Conservation (phyloP, 331 rosid genomes). For the Spiraea crenata region DNA sequence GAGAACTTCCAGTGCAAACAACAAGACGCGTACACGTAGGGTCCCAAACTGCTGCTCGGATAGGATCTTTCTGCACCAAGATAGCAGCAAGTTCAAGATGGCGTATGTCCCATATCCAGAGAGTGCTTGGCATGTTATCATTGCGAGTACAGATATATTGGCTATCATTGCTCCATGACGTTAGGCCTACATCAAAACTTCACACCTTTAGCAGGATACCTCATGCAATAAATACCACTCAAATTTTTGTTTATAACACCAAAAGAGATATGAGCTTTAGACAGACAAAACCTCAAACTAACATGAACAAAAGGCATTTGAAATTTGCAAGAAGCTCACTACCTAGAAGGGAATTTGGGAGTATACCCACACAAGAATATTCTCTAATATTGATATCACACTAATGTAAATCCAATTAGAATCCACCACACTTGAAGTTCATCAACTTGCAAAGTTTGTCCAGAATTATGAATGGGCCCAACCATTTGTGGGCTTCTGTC, state of each 20-base stretch:
- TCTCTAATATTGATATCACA: not conserved
- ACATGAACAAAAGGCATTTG: not conserved
- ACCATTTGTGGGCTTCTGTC: not conserved
- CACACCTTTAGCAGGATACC: not conserved
- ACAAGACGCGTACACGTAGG: constrained; percentile 77
- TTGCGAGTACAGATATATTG: constrained; percentile 89
- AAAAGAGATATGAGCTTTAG: not conserved
- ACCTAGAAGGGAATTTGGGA: not conserved
- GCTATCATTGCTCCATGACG: constrained; percentile 94
- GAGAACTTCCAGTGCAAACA: constrained; percentile 85
- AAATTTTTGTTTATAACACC: not conserved
- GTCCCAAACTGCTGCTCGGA: constrained; percentile 90
- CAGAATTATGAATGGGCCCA: not conserved
- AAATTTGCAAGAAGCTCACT: not conserved
- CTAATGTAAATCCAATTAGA: not conserved
- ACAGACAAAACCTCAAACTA: not conserved
- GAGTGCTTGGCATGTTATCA: constrained; percentile 84
- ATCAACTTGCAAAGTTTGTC: not conserved
- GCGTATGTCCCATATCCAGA: constrained; percentile 94
- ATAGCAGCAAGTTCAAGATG: constrained; percentile 84
- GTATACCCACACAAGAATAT: not conserved
- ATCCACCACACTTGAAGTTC: constrained; percentile 1
- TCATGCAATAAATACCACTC: not conserved
- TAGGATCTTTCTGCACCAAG: constrained; percentile 83
- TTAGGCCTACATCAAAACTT: constrained; percentile 45